Conservation (phyloP, 352 stramenopile genomes). For the Phytopythium cucurbitacearum region DNA sequence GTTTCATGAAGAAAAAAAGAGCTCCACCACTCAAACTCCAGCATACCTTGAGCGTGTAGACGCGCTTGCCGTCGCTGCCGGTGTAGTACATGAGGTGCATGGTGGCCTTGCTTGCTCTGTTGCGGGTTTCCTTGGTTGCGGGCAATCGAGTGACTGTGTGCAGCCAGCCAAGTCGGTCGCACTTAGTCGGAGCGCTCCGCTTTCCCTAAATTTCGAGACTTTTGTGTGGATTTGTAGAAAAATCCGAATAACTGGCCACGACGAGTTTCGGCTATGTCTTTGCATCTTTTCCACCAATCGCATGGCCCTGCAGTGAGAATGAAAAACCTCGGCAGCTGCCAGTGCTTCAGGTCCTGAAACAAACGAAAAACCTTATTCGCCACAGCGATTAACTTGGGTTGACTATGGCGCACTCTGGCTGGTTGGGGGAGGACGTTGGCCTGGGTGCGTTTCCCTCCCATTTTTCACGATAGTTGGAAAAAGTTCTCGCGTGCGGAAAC, state of each 20-base stretch:
- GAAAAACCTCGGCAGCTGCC: slow-evolving; percentile 27
- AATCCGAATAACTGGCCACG: slow-evolving; percentile 24
- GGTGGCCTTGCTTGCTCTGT: slow-evolving; percentile 13
- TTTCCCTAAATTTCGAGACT: background rate
- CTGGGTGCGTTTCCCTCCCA: slow-evolving; percentile 21
- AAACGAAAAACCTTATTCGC: slow-evolving; percentile 3
- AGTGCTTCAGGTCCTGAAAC: too few relatives aligned
- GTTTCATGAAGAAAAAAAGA: background rate
- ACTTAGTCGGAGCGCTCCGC: slow-evolving; percentile 6
- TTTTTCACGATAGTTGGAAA: slow-evolving; percentile 35
- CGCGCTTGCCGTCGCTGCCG: slow-evolving; percentile 93
- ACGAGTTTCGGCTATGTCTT: background rate
- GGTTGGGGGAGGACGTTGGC: slow-evolving; percentile 30
- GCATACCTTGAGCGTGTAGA: slow-evolving; percentile 97
- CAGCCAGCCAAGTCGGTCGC: slow-evolving; percentile 1
- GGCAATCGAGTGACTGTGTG: slow-evolving; percentile 2
- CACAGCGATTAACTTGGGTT: slow-evolving; percentile 15
- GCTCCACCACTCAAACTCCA: background rate
- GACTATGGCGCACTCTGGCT: slow-evolving; percentile 21
- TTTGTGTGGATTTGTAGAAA: slow-evolving; percentile 5
- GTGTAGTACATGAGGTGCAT: slow-evolving; percentile 99
- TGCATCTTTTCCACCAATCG: slow-evolving; percentile 16
- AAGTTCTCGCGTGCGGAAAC: slow-evolving; percentile 19
- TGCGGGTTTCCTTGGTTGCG: slow-evolving; percentile 1
- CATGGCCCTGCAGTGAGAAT: background rate